Conservation (phyloP, 2,329 filamentous ascomycete species). For the Keithomyces neogunnii region DNA sequence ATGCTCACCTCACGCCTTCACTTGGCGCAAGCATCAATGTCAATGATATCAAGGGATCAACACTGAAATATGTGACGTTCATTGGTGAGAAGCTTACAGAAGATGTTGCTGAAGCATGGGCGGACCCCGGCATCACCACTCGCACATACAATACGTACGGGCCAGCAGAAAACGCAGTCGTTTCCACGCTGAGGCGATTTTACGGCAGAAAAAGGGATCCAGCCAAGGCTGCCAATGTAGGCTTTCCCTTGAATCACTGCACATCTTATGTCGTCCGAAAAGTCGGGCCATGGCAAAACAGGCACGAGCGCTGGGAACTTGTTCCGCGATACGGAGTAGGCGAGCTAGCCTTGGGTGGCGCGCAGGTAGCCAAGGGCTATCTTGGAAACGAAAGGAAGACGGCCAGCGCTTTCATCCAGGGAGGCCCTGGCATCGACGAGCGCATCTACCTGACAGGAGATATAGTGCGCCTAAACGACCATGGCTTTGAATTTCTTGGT, state of each 20-base stretch:
- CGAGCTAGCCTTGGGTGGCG: slow-evolving; percentile 53
- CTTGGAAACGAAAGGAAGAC: slow-evolving; percentile 12
- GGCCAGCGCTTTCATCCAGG: slow-evolving; percentile 11
- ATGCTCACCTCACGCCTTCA: slow-evolving; percentile 54
- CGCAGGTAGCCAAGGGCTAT: slow-evolving; percentile 28
- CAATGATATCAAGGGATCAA: slow-evolving; percentile 17
- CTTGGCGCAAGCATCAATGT: slow-evolving; percentile 48
- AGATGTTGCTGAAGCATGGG: slow-evolving; percentile 48
- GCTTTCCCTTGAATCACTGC: slow-evolving; percentile 14
- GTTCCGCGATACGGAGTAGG: slow-evolving; percentile 49
- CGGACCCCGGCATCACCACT: slow-evolving; percentile 23
- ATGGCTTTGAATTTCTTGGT: slow-evolving; percentile 14
- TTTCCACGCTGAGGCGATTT: slow-evolving; percentile 19
- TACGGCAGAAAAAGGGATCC: slow-evolving; percentile 10
- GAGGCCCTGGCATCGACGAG: slow-evolving; percentile 8
- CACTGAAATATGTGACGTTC: slow-evolving; percentile 50
- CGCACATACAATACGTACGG: slow-evolving; percentile 18
- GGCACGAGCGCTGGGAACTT: slow-evolving; percentile 17
- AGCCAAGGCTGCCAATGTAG: slow-evolving; percentile 16
- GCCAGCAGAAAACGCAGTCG: slow-evolving; percentile 17
- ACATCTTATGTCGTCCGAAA: slow-evolving; percentile 13
- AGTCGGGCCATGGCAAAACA: background rate
- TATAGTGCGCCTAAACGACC: slow-evolving; percentile 17
- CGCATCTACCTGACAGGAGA: slow-evolving; percentile 26
- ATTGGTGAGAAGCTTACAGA: slow-evolving; percentile 52